Conservation (phyloP, 2,329 filamentous ascomycete species). For the Sporothrix mexicana region DNA sequence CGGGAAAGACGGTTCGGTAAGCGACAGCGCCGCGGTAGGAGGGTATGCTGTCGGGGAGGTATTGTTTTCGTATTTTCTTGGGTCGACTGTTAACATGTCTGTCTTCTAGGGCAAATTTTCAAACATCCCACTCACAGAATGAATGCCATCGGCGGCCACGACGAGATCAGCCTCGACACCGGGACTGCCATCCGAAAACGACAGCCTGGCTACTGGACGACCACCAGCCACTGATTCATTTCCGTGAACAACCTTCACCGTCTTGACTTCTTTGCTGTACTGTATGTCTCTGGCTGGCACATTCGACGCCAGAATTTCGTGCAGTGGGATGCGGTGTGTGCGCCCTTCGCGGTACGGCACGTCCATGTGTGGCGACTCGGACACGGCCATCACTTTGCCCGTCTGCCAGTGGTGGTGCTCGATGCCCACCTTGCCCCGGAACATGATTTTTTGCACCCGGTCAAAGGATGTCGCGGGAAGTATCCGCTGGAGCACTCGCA, state of each 20-base stretch:
- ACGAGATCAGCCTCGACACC: conserved; percentile 24
- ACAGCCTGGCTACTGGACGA: not conserved
- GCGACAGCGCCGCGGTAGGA: conserved; percentile 29
- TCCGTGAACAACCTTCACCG: not conserved
- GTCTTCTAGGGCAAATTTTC: too few species aligned
- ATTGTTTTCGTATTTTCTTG: conserved; percentile 27
- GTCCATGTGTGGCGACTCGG: conserved; percentile 13
- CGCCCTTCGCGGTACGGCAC: conserved; percentile 19
- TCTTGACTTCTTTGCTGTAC: conserved; percentile 16
- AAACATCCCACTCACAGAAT: conserved; percentile 11
- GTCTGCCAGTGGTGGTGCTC: conserved; percentile 25
- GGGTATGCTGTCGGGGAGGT: conserved; percentile 17
- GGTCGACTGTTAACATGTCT: not conserved
- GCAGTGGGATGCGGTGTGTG: conserved; percentile 25
- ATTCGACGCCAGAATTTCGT: conserved; percentile 8
- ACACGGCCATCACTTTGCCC: conserved; percentile 16
- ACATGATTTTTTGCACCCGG: conserved; percentile 18
- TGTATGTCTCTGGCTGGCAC: not conserved
- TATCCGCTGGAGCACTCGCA: conserved; percentile 18
- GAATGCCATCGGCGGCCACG: conserved; percentile 27
- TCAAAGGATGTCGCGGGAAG: not conserved
- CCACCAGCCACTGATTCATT: not conserved
- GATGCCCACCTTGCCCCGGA: conserved; percentile 18
- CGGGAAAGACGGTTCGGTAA: conserved; percentile 28
- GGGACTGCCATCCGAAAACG: conserved; percentile 17